These are phyloP conservation scores for Phytophthora litchii DNA, from an alignment of 352 stramenopile genomes.

Conservation along the genomic window DNA sequence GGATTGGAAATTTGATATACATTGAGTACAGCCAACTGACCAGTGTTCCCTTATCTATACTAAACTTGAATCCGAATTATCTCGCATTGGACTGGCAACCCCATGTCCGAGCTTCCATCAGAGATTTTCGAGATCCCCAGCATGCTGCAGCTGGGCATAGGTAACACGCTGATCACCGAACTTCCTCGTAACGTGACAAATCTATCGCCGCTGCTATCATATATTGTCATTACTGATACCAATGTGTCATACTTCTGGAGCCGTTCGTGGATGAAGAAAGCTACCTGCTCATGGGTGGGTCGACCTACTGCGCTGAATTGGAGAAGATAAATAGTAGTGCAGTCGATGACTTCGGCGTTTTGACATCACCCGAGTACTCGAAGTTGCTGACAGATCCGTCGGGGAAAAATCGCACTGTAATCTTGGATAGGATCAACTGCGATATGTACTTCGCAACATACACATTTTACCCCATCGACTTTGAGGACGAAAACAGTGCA, in stretches of 20 bases:
- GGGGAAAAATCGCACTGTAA: conserved; percentile 7
- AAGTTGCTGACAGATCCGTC: conserved; percentile 15
- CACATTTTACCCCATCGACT: conserved; percentile 16
- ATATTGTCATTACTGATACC: conserved; percentile 25
- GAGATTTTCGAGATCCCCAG: conserved; percentile 31
- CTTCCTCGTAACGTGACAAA: conserved; percentile 23
- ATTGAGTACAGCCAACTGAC: conserved; percentile 35
- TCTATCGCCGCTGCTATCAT: conserved; percentile 19
- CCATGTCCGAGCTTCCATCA: conserved; percentile 12
- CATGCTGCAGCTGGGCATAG: conserved; percentile 25
- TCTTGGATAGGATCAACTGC: conserved; percentile 18
- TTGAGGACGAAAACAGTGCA: conserved; percentile 13
- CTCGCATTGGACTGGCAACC: conserved; percentile 27
- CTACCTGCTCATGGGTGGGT: conserved; percentile 12
- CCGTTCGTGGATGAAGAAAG: conserved; percentile 11
- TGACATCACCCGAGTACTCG: conserved; percentile 12
- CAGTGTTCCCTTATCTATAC: conserved; percentile 7
- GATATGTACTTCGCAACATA: neutral
- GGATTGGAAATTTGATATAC: conserved; percentile 33
- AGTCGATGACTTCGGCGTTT: neutral
- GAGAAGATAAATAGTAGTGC: conserved; percentile 8
- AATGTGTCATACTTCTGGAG: conserved; percentile 34
- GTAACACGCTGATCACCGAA: conserved; percentile 11
- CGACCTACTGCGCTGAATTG: conserved; percentile 17
- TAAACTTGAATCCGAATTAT: conserved; percentile 18